phyloP scores from a whole-genome alignment of 768 basidiomycete genomes.

The Cubamyces sp. region DNA sequence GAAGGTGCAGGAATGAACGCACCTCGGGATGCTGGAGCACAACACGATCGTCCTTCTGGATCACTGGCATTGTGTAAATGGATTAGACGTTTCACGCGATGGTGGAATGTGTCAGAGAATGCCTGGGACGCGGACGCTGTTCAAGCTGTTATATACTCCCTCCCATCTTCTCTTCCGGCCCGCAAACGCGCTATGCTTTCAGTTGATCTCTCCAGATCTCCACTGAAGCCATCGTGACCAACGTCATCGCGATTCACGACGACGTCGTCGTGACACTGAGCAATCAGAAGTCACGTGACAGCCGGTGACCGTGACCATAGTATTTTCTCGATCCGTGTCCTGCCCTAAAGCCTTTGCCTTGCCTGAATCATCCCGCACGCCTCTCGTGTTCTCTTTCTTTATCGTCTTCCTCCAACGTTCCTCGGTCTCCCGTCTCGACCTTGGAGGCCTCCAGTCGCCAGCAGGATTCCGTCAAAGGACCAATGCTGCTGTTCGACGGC shows the following conservation, averaged over 20 bases:
- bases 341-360: slow-evolving; percentile 18
- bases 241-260: neutral
- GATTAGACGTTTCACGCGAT: neutral
- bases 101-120: neutral
- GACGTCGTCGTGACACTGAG: neutral
- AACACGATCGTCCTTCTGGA: slow-evolving; percentile 46
- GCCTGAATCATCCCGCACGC: neutral
- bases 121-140: no score
- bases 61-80: slow-evolving; percentile 57
- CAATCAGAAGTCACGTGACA: neutral
- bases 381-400: slow-evolving; percentile 1
- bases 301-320: neutral
- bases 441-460: no score
- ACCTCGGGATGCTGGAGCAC: slow-evolving; percentile 70
- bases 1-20: neutral
- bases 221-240: neutral
- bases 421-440: slow-evolving; percentile 8
- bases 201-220: no score
- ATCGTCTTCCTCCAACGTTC: neutral
- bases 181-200: neutral
- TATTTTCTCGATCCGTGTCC: slow-evolving; percentile 7
- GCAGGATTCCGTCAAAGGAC: neutral
- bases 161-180: neutral
- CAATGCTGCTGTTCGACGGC: slow-evolving; percentile 5
- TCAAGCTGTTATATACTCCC: neutral